Evolutionary conservation across 441 rosid species (phyloP), one percentile per base, ranked within the genome.

Genomic region (Jatropha multifida): DNA sequence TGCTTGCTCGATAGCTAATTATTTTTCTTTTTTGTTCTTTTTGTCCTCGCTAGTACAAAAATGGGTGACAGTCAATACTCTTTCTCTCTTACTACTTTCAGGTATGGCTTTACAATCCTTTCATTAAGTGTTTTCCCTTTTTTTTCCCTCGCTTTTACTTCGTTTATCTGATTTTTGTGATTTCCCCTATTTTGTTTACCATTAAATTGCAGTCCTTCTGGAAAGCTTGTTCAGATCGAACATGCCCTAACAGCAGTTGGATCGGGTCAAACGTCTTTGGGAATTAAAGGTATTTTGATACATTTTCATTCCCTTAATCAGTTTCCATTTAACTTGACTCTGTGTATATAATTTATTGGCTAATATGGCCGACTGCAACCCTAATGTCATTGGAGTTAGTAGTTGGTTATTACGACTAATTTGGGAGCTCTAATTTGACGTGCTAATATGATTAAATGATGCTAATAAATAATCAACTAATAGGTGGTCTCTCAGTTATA

Each of bases 211-310:
- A 96, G 98, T 76, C 99, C 99, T 73, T 94, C 98, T 15, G 99
- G 99, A n/a, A 96, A 96, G 92, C 94, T 96, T 48, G 99, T 96
- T 82, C 99, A 94, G 93, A 94, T 96, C 62, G 99, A 96, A 80
- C 98, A 96, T 80, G 99, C 99, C 58, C 78, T 96, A 72, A 96
- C 99, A 8, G 98, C 98, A 17, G 97, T 96, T 54, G 98, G 99
- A 69, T 94, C 98, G 14, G 99, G 98, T 4, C 98, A 96, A 81
- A 96, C 99, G 27, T 96, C 98, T 32, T 80, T 96, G 26, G 98
- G 99, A 17, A 96, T 96, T 64, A 94, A 96, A 89, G 99, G 98
- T 94, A 69, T 51, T 62, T 59, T 17, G 18, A 60, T 1, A 4
- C 20, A 48, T 4, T 42, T 42, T 20, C 0, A n/a, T 60, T 26